Evolutionary conservation across 2,329 filamentous ascomycete species (phyloP).

Genomic region (Verticillium longisporum): DNA sequence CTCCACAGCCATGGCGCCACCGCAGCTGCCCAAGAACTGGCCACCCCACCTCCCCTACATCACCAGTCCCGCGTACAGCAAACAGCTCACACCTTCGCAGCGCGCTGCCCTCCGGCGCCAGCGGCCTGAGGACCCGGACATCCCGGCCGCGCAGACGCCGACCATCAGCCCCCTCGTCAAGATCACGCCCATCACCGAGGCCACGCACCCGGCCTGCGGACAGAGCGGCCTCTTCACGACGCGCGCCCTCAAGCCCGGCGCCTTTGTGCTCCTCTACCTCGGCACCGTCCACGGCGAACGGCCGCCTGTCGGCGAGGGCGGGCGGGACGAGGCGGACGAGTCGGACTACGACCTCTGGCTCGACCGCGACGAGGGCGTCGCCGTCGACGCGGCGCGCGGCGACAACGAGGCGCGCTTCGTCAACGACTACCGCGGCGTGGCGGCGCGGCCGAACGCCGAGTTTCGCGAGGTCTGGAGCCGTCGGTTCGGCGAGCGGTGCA

Average conservation of each 20-base stretch:
- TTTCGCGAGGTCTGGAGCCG: conserved; percentile 53
- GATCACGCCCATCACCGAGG: conserved; percentile 45
- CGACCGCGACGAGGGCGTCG: conserved; percentile 47
- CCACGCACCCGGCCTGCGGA: conserved; percentile 48
- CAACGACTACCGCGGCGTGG: conserved; percentile 59
- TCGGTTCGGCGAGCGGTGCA: conserved; percentile 42
- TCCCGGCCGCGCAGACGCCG: conserved; percentile 26
- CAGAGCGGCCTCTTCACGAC: conserved; percentile 57
- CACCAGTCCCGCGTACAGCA: conserved; percentile 38
- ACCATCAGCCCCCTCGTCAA: conserved; percentile 42
- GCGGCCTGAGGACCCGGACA: conserved; percentile 14
- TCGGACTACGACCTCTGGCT: conserved; percentile 62
- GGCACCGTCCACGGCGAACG: conserved; percentile 43
- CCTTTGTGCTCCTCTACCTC: conserved; percentile 55
- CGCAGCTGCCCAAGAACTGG: conserved; percentile 48
- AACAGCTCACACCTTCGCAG: conserved; percentile 35
- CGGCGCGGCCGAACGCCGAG: conserved; percentile 47
- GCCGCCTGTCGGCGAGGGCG: neutral
- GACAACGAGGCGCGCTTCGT: conserved; percentile 62
- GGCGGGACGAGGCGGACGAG: too few relatives aligned
- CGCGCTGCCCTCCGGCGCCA: conserved; percentile 26
- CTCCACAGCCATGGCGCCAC: neutral
- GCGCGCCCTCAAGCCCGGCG: conserved; percentile 42
- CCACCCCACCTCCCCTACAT: conserved; percentile 47
- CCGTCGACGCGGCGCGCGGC: conserved; percentile 49